Base-by-base conservation (phyloP, 495 filamentous ascomycete genomes). In the Aspergillus conjunctus region DNA sequence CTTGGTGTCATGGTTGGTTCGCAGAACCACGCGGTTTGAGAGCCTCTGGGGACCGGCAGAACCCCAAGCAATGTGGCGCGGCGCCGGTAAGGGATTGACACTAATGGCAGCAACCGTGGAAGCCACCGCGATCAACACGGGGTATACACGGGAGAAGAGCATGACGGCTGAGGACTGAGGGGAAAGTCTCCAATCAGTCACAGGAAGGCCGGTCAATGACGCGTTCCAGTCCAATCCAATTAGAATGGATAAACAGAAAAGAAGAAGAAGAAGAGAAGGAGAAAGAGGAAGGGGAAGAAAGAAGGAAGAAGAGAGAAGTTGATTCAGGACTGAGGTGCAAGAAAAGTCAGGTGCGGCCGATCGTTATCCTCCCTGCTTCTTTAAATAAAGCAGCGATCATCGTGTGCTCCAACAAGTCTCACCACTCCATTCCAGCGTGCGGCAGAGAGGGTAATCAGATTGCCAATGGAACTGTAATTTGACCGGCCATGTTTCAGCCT, bases 81-180 rank as follows among this genome's bases (percentile, higher is more conserved):
- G 82, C 34, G 80, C 80, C 49, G 82, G 82, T 46, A 85, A 74
- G 44, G 82, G 82, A 60, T 84, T 85, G 56, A 81, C 82, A 41
- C 69, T 70, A 51, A 85, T 80, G 43, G 76, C 77, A 14, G 63
- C 68, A 11, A 67, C 71, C n/a, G 66, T 56, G 34, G 73, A 63
- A 43, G 58, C 65, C 46, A 73, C 59, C n/a, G 66, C 54, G 31
- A 64, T 59, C 54, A 74, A 43, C 22, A 59, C 66, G 49, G 69
- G 58, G 22, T 69, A 67, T n/a, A 71, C 54, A 37, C 62, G 49
- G 59, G 64, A 56, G 66, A 74, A 61, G 52, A 68, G 66, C 76
- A 78, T 78, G 33, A 50, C 67, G 55, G 60, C 20, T 37, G 34
- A 53, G 17, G 32, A 21, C 41, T 59, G 32, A 34, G 33, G 45